Evolutionary conservation across 495 filamentous ascomycete species (phyloP), one percentile per base, ranked within the genome.

Genomic region (Umbilicaria muhlenbergii): DNA sequence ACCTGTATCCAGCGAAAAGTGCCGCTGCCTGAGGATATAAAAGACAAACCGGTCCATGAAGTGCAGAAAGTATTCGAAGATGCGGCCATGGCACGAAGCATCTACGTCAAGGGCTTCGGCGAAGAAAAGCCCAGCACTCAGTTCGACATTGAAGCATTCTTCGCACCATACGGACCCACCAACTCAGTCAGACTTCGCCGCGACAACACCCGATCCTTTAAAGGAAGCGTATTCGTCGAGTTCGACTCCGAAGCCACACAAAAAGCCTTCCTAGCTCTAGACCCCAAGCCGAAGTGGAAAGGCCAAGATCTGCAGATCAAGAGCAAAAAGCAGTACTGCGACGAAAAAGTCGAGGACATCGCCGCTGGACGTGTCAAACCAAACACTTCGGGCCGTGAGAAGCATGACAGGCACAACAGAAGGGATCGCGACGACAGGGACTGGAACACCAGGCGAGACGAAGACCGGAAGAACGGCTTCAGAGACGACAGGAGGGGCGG

Each of bases 201-300:
- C 44, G 65, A 69, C n/a, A 46, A 64, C 12, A 62, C 71, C 39
- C 76, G 74, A 52, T 51, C 58, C 17, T 96, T 95, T 73, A 98
- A 98, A 70, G 84, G 85, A 34, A 93, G 86, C 41, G 78, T 95
- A 19, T 96, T 94, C 53, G 86, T 95, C 41, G 88, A 95, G 62
- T 96, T 95, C 57, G 67, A 66, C 31, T 70, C 71, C 41, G 78
- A 81, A 46, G 83, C 89, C 39, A 71, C 75, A 18, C 77, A 81
- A 51, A 67, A 86, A 54, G 71, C 71, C 13, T 96, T 96, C 63
- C 64, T 93, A 35, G 75, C 66, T 1, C 62, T 87, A 7, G 78
- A 88, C 34, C 74, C 81, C n/a, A 80, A 83, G 58, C 89, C 89
- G 39, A 74, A 76, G 49, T 94, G 77, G 75, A 76, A 86, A 48